Evolutionary conservation across 1,284 basidiomycete species (phyloP), one percentile per base, ranked within the genome.

Genomic region (Rhodotorula sp.): DNA sequence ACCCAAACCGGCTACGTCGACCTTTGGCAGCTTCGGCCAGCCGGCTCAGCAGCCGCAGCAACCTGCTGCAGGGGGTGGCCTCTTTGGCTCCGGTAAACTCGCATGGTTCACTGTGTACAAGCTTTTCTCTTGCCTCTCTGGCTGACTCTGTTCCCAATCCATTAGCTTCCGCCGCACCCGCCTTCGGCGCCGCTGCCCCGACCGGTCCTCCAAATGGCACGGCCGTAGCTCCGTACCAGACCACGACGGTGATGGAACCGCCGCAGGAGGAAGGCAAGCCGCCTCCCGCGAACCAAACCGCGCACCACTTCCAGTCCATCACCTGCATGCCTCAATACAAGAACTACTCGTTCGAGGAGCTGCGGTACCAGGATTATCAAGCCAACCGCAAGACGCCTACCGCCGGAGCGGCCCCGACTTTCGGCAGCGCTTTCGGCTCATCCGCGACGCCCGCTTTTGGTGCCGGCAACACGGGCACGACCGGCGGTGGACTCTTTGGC

Each of bases 301-400:
- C 72, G 10, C 70, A 74, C 61, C 67, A 70, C 57, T 76, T 72
- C 70, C 72, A 74, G 69, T 66, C 60, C 26, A 76, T 76, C 61
- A 61, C 57, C 24, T 68, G 66, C 60, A 76, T 76, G 75, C 67
- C 70, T 17, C 70, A 69, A 53, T 76, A 74, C 69, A 66, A 65
- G 59, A 64, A 67, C 45, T 76, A 63, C 63, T 76, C 75, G n/a
- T 70, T 72, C 66, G 75, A 76, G 76, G 79, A 83, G 69, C 77
- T 83, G 33, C 82, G 84, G 75, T 80, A 80, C 65, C 80, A 84
- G 77, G 82, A 83, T 71, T 85, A 84, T 73, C 82, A 83, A 73
- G 83, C 86, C 76, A 85, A 84, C 75, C 86, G 87, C 60, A 87
- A 87, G 78, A 44, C 42, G 6, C 51, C 61, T 5, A 84, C 86